Percentiles rank a stretch among this genome's conserved stretches.
These are phyloP conservation scores for Malassezia brasiliensis DNA, from an alignment of 1,284 basidiomycete species.

Conservation along the genomic window DNA sequence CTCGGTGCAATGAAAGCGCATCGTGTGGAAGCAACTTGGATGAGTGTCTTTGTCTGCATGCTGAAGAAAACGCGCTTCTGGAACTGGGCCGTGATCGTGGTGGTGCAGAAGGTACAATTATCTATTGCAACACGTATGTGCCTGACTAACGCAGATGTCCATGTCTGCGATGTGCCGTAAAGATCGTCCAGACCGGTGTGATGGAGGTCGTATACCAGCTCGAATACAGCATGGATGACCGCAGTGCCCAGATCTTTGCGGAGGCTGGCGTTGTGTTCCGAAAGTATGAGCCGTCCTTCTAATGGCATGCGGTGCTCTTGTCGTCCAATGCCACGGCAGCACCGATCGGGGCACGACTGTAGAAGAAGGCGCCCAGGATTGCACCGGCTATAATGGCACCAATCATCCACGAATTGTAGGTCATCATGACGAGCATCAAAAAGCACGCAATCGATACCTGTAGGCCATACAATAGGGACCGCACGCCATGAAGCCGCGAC, in stretches of 20 bases:
- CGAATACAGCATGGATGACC: conserved; percentile 61
- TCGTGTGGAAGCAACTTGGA: conserved; percentile 56
- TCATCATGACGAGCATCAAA: conserved; percentile 37
- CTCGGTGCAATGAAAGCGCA: conserved; percentile 35
- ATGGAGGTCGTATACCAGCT: conserved; percentile 89
- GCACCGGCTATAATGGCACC: conserved; percentile 25
- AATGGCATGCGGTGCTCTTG: conserved; percentile 3
- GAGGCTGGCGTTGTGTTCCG: conserved; percentile 49
- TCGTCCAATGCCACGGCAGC: background rate
- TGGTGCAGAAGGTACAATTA: conserved; percentile 56
- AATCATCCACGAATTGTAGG: conserved; percentile 32
- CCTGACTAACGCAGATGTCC: conserved; percentile 62
- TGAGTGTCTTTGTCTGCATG: conserved; percentile 90
- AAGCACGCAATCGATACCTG: conserved; percentile 23
- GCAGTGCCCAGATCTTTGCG: conserved; percentile 45
- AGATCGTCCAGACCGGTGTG: conserved; percentile 91
- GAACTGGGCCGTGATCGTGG: conserved; percentile 68
- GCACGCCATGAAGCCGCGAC: conserved; percentile 2
- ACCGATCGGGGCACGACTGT: background rate
- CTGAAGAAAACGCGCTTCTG: conserved; percentile 92
- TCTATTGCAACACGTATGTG: conserved; percentile 71
- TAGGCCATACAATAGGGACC: conserved; percentile 21
- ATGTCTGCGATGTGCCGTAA: conserved; percentile 87
- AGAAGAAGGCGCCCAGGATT: conserved; percentile 3
- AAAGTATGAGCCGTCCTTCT: conserved; percentile 20